phyloP scores from a whole-genome alignment of 1,139 yeast genomes.

The Wickerhamomyces sp. region DNA sequence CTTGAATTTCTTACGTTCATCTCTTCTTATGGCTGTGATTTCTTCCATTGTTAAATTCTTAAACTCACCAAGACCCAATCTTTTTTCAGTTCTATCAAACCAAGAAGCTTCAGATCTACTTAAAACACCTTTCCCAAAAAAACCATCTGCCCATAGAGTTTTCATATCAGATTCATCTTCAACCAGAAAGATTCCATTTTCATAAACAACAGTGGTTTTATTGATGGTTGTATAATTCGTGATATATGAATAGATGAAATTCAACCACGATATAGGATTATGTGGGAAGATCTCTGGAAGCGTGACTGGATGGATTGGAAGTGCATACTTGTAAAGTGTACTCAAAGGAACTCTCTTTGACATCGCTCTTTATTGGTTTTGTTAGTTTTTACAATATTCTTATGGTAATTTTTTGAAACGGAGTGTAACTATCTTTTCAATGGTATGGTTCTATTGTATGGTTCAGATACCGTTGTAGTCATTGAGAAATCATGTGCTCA shows the following conservation, averaged over 20 bases:
- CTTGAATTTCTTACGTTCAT: constrained; percentile 70
- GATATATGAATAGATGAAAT: constrained; percentile 35
- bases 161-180: constrained; percentile 42
- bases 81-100: constrained; percentile 58
- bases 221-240: constrained; percentile 8
- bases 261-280: constrained; percentile 58
- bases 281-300: constrained; percentile 47
- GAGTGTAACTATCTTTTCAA: neutral
- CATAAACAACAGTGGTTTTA: constrained; percentile 12
- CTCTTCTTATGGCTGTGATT: constrained; percentile 66
- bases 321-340: constrained; percentile 28
- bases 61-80: constrained; percentile 36
- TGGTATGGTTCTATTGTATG: neutral
- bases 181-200: constrained; percentile 40
- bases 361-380: constrained; percentile 18
- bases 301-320: constrained; percentile 35
- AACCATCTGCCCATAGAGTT: constrained; percentile 79
- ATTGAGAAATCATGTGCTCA: constrained; percentile 79
- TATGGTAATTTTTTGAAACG: constrained; percentile 4
- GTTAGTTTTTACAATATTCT: no score
- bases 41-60: constrained; percentile 56
- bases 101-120: constrained; percentile 94
- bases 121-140: constrained; percentile 87
- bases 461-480: constrained; percentile 99
- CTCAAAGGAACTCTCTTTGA: constrained; percentile 27